Conservation (phyloP, 2,329 filamentous ascomycete species). For the Catunica adiposa region DNA sequence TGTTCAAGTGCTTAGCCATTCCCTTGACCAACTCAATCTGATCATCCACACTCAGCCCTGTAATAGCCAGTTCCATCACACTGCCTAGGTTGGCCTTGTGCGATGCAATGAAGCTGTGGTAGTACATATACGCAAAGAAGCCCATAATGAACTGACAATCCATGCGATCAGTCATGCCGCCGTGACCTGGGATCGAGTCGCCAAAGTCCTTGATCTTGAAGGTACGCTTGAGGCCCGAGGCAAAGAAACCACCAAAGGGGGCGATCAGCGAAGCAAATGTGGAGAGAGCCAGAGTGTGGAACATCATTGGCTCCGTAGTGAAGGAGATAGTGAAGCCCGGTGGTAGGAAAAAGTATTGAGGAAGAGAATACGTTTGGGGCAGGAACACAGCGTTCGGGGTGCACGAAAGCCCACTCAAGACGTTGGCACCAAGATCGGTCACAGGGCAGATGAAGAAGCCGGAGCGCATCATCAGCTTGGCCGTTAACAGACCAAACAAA, state of each 20-base stretch:
- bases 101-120: slow-evolving; percentile 87
- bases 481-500: slow-evolving; percentile 65
- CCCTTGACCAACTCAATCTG: slow-evolving; percentile 65
- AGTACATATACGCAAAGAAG: slow-evolving; percentile 96
- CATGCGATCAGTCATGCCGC: slow-evolving; percentile 97
- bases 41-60: slow-evolving; percentile 70
- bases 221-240: slow-evolving; percentile 88
- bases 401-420: slow-evolving; percentile 81
- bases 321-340: slow-evolving; percentile 44
- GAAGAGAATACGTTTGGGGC: slow-evolving; percentile 56
- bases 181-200: slow-evolving; percentile 91
- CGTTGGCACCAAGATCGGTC: slow-evolving; percentile 84
- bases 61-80: slow-evolving; percentile 83
- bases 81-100: slow-evolving; percentile 72
- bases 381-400: slow-evolving; percentile 84
- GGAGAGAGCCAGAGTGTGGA: slow-evolving; percentile 78
- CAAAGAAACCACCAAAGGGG: slow-evolving; percentile 96
- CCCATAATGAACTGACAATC: slow-evolving; percentile 99
- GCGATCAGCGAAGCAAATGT: slow-evolving; percentile 94
- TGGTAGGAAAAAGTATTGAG: slow-evolving; percentile 55
- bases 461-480: slow-evolving; percentile 71
- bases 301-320: slow-evolving; percentile 72
- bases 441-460: slow-evolving; percentile 98
- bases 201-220: slow-evolving; percentile 99
- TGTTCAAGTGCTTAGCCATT: slow-evolving; percentile 46